phyloP scores from a whole-genome alignment of 257 asterid species.

The Nicotiana sylvestris region DNA sequence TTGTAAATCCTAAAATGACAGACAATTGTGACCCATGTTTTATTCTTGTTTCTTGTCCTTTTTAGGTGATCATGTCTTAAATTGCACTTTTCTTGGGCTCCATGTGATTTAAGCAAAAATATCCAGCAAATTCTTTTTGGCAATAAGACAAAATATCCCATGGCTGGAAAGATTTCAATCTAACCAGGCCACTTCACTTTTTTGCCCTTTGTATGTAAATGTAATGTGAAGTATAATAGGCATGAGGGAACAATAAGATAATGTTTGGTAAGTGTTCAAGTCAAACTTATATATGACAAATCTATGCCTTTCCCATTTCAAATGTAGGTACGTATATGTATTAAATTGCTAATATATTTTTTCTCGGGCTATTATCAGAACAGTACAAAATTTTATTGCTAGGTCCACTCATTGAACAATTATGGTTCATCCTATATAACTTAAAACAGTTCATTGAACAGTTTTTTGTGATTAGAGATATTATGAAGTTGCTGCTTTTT shows the following conservation, averaged over 20 bases:
- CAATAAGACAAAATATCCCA: conserved; percentile 19
- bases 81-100: conserved; percentile 35
- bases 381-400: background rate
- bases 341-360: background rate
- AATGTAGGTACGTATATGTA: background rate
- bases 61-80: conserved; percentile 18
- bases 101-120: conserved; percentile 19
- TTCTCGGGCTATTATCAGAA: background rate
- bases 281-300: conserved; percentile 7
- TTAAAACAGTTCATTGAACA: background rate
- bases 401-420: background rate
- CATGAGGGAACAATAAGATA: conserved; percentile 2
- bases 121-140: background rate
- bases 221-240: background rate
- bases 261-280: background rate
- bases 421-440: background rate
- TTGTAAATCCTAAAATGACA: background rate
- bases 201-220: background rate
- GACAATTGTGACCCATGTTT: conserved; percentile 20
- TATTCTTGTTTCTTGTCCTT: conserved; percentile 31
- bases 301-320: background rate
- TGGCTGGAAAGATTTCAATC: conserved; percentile 19
- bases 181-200: background rate
- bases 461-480: background rate
- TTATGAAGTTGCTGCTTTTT: no score